Evolutionary conservation across 352 stramenopile genomes (phyloP), one percentile per base, ranked within the genome.

Genomic region (Pythium biforme): DNA sequence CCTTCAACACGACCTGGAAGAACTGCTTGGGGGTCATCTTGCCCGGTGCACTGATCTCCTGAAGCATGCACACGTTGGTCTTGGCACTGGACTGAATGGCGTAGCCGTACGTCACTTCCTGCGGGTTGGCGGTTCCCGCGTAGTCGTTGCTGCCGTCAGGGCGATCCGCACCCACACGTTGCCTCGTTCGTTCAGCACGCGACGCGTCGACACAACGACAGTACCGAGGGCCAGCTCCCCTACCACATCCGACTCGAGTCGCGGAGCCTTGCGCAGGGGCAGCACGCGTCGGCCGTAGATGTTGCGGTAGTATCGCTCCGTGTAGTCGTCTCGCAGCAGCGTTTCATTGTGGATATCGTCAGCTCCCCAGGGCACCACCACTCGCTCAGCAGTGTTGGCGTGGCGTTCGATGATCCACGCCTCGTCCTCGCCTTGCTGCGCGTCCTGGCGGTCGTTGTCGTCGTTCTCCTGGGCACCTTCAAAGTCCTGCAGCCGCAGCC

Each of bases 381-480:
- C 83, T n/a, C 79, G 74, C 50, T 89, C 77, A 27, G 72, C 77
- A 29, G 81, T 86, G 39, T 90, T 87, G 6, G 77, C 81, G 65
- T 92, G 89, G 26, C 81, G 81, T 51, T 92, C 83, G 33, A 92
- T 82, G 20, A 92, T 72, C 83, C 83, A 92, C 14, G 78, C 81
- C 60, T 86, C 76, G 33, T 56, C 55, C 7, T 41, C 48, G n/a
- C 40, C 33, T n/a, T n/a, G n/a, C n/a, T n/a, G n/a, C n/a, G n/a
- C n/a, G n/a, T n/a, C n/a, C n/a, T n/a, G n/a, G n/a, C n/a, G n/a
- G n/a, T n/a, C n/a, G n/a, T n/a, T n/a, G 27, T 70, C 50, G 1
- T 69, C 41, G 17, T 64, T 61, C 12, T 33, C 34, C 25, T 63
- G 53, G 4, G 56, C 67, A 14, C 63, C 58, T 53, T 71, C 57